Evolutionary conservation across 1,139 yeast species (phyloP).

Genomic region (Ogataea hybrid): DNA sequence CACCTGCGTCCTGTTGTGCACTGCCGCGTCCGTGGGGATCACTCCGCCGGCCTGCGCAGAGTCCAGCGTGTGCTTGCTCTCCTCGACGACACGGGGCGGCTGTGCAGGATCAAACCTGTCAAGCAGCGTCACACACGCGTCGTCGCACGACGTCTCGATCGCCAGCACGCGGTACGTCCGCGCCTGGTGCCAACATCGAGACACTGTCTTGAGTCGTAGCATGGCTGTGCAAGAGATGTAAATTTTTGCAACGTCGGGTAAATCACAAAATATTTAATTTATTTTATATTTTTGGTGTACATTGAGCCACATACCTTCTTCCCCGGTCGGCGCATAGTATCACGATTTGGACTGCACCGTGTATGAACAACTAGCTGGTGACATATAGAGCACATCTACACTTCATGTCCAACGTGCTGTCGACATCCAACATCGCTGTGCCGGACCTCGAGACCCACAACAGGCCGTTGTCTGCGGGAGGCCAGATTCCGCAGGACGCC

Average conservation of each 20-base stretch:
- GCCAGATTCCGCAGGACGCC: neutral
- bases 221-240: conserved; percentile 9
- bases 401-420: conserved; percentile 14
- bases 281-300: neutral
- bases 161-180: conserved; percentile 69
- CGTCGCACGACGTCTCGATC: conserved; percentile 94
- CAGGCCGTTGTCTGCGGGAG: conserved; percentile 1
- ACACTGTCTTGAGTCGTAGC: neutral
- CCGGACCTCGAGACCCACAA: conserved; percentile 15
- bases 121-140: conserved; percentile 80
- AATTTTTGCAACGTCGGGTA: conserved; percentile 6
- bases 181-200: neutral
- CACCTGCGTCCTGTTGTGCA: conserved; percentile 66
- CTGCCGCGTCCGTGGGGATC: conserved; percentile 81
- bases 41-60: conserved; percentile 77
- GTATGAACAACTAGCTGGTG: neutral
- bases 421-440: conserved; percentile 17
- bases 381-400: neutral
- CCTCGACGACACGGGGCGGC: conserved; percentile 55
- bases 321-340: neutral
- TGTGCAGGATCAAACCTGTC: conserved; percentile 40
- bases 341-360: neutral
- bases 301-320: neutral
- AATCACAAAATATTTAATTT: neutral
- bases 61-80: conserved; percentile 63